phyloP scores from a whole-genome alignment of 2,329 filamentous ascomycete genomes.

The Xylaria hypoxylon region DNA sequence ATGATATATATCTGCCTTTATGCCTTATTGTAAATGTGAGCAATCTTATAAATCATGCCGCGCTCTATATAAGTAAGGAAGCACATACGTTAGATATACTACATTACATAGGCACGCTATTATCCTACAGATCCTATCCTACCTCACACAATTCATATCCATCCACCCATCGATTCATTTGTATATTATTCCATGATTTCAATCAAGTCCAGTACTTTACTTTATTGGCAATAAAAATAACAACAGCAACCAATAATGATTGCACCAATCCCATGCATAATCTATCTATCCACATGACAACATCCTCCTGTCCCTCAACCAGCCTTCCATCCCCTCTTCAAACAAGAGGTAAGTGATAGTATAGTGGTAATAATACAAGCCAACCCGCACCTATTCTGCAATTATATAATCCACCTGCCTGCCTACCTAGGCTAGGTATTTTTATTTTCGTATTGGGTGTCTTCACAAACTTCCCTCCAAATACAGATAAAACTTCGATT shows the following conservation, averaged over 20 bases:
- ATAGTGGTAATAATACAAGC: slow-evolving; percentile 13
- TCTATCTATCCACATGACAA: slow-evolving; percentile 12
- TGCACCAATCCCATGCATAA: slow-evolving; percentile 4
- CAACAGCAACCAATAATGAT: slow-evolving; percentile 12
- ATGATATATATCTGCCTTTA: too few species aligned
- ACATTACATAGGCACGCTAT: too few species aligned
- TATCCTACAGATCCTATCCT: too few species aligned
- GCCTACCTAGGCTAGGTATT: background rate
- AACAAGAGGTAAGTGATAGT: background rate
- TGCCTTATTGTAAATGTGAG: too few species aligned
- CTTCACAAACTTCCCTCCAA: background rate
- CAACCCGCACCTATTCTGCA: background rate
- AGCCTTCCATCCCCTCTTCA: background rate
- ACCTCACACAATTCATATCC: too few species aligned
- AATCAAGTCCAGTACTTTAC: background rate
- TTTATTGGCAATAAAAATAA: background rate
- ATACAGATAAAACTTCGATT: slow-evolving; percentile 26
- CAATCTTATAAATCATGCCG: too few species aligned
- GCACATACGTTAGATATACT: too few species aligned
- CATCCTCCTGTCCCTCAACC: background rate
- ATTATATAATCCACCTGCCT: background rate
- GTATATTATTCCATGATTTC: too few species aligned
- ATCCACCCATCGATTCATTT: too few species aligned
- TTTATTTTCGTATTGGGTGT: background rate
- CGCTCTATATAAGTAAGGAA: too few species aligned